A percentile compares a stretch with the other conserved stretches of the same genome.
phyloP scores from a whole-genome alignment of 176 grass and related monocot genomes.

The Aegilops speltoides region DNA sequence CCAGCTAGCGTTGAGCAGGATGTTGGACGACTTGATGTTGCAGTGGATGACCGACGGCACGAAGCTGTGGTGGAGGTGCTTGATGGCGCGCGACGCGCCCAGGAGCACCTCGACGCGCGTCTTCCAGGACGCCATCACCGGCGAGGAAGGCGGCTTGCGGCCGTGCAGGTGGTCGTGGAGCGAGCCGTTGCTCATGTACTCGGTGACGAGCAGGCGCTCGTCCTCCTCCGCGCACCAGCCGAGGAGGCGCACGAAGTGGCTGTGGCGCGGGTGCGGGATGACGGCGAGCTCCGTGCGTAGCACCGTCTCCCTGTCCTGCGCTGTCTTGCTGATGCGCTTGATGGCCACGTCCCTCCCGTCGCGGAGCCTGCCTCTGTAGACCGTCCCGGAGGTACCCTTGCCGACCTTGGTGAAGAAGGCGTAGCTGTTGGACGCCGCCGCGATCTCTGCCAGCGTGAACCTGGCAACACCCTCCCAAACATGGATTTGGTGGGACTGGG shows the following conservation, averaged over 20 bases:
- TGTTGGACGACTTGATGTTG: too few species aligned
- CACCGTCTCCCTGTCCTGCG: neutral
- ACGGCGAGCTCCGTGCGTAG: neutral
- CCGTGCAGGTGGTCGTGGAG: neutral
- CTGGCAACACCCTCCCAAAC: too few species aligned
- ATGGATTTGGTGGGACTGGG: too few species aligned
- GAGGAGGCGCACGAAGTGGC: neutral
- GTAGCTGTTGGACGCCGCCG: neutral
- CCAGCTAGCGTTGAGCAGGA: neutral
- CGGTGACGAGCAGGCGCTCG: neutral
- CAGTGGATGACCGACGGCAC: neutral
- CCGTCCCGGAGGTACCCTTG: neutral
- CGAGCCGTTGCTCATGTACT: neutral
- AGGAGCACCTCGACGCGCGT: neutral
- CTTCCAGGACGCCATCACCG: neutral
- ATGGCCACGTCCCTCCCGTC: constrained; percentile 5
- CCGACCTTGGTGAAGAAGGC: neutral
- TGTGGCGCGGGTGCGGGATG: neutral
- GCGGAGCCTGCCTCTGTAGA: neutral
- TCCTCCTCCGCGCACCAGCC: constrained; percentile 1
- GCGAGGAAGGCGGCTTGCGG: too few species aligned
- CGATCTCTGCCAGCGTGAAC: neutral
- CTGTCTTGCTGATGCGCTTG: neutral
- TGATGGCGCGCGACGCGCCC: neutral
- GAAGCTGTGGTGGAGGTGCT: neutral